Percentiles rank a stretch among this genome's conserved stretches.
Conservation (phyloP, 1,284 basidiomycete genomes). For the Ganoderma resinaceum region DNA sequence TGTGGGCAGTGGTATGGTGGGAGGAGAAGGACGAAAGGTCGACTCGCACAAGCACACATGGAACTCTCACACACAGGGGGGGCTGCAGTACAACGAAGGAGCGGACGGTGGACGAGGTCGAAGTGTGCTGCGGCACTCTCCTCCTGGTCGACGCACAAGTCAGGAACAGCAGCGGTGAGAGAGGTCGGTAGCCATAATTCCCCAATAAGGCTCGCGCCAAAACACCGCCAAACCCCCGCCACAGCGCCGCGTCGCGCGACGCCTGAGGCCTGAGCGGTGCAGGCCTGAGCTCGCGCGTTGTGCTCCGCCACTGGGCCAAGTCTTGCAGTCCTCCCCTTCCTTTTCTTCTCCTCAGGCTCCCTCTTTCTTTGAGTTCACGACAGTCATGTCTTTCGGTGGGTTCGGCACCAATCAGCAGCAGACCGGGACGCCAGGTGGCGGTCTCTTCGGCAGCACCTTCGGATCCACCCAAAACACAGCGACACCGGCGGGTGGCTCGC, state of each 20-base stretch:
- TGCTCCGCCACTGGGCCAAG: not conserved
- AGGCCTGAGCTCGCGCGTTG: not conserved
- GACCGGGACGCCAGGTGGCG: constrained; percentile 16
- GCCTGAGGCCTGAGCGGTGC: too few species aligned
- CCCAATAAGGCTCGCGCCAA: not conserved
- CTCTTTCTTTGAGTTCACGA: not conserved
- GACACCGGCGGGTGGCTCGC: constrained; percentile 17
- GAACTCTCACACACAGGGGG: not conserved
- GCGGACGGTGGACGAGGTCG: not conserved
- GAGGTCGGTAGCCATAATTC: not conserved
- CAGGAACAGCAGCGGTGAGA: not conserved
- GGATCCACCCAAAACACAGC: constrained; percentile 17
- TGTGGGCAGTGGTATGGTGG: not conserved
- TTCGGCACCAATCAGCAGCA: constrained; percentile 26
- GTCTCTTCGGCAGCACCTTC: constrained; percentile 25
- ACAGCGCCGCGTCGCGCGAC: not conserved
- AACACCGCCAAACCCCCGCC: not conserved
- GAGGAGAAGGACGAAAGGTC: not conserved
- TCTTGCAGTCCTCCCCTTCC: not conserved
- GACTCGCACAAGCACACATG: not conserved
- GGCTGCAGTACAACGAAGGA: not conserved
- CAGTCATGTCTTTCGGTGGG: constrained; percentile 27
- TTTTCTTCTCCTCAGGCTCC: not conserved
- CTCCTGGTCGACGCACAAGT: not conserved
- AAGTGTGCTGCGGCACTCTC: not conserved